Conservation (phyloP, 306 rosid genomes). For the Trifolium subterraneum region DNA sequence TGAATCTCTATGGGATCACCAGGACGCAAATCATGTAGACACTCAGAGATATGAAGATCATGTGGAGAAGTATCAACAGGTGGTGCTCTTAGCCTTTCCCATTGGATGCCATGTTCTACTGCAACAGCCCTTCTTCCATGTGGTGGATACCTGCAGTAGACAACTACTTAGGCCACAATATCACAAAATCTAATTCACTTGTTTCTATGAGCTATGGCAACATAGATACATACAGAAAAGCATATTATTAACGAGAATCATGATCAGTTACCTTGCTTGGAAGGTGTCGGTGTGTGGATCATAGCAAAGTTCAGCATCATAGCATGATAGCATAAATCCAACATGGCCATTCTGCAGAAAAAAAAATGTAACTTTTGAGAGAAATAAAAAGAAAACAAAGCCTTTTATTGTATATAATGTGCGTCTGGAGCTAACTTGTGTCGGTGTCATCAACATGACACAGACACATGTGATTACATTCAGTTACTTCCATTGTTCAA, state of each 20-base stretch:
- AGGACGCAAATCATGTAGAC: conserved; percentile 69
- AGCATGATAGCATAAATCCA: conserved; percentile 93
- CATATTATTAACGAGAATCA: conserved; percentile 23
- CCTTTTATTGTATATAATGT: background rate
- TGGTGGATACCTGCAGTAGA: conserved; percentile 74
- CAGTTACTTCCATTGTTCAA: too few relatives aligned
- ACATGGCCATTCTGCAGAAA: conserved; percentile 87
- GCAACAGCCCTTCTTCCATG: conserved; percentile 90
- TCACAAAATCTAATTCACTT: conserved; percentile 39
- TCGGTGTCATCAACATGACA: too few relatives aligned
- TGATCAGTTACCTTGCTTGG: conserved; percentile 82
- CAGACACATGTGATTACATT: too few relatives aligned
- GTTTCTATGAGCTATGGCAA: conserved; percentile 7
- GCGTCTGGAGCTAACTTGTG: too few relatives aligned
- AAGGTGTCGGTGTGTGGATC: conserved; percentile 78
- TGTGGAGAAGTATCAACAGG: conserved; percentile 71
- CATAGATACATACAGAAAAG: background rate
- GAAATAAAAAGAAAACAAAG: background rate
- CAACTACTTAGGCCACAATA: conserved; percentile 39
- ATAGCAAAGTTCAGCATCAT: conserved; percentile 92
- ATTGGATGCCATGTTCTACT: conserved; percentile 62
- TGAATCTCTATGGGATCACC: conserved; percentile 95
- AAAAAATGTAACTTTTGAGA: conserved; percentile 31
- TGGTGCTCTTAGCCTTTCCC: conserved; percentile 94
- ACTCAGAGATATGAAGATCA: conserved; percentile 83